These are phyloP conservation scores for Kwoniella sp. DNA, from an alignment of 768 basidiomycete genomes.

Conservation along the genomic window DNA sequence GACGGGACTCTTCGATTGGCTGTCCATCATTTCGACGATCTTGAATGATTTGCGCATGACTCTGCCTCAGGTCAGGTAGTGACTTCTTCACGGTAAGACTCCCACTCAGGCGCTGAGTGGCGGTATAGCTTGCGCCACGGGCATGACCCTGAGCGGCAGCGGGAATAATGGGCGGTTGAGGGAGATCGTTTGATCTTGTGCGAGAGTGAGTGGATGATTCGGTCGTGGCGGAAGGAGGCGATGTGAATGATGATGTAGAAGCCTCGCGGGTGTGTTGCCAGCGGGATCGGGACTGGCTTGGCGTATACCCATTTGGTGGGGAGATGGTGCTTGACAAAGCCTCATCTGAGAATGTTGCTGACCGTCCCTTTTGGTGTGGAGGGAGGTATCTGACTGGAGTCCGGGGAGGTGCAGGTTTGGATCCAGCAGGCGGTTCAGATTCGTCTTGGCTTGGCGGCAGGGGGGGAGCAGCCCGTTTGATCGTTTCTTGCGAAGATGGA, in stretches of 20 bases:
- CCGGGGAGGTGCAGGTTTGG: not conserved
- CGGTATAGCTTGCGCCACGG: slow-evolving; percentile 51
- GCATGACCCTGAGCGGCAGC: slow-evolving; percentile 31
- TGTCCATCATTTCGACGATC: slow-evolving; percentile 47
- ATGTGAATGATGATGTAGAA: slow-evolving; percentile 33
- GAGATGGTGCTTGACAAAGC: slow-evolving; percentile 12
- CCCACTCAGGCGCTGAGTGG: slow-evolving; percentile 43
- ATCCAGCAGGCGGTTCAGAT: not conserved
- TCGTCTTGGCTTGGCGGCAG: not conserved
- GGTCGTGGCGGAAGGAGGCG: slow-evolving; percentile 34
- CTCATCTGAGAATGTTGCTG: slow-evolving; percentile 30
- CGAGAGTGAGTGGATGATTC: slow-evolving; percentile 58
- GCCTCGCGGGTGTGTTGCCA: slow-evolving; percentile 21
- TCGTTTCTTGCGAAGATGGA: slow-evolving; percentile 35
- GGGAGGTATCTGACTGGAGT: not conserved
- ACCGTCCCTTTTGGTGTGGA: slow-evolving; percentile 1
- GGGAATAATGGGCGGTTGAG: slow-evolving; percentile 38
- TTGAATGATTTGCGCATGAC: slow-evolving; percentile 56
- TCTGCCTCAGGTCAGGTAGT: slow-evolving; percentile 74
- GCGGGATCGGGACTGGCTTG: not conserved
- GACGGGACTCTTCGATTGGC: slow-evolving; percentile 24
- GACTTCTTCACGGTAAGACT: slow-evolving; percentile 68
- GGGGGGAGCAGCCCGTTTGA: slow-evolving; percentile 13
- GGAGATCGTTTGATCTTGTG: slow-evolving; percentile 62
- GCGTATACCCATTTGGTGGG: slow-evolving; percentile 8